Evolutionary conservation across 371 early-diverging fungal species (phyloP).

Genomic region (Apophysomyces ossiformis): DNA sequence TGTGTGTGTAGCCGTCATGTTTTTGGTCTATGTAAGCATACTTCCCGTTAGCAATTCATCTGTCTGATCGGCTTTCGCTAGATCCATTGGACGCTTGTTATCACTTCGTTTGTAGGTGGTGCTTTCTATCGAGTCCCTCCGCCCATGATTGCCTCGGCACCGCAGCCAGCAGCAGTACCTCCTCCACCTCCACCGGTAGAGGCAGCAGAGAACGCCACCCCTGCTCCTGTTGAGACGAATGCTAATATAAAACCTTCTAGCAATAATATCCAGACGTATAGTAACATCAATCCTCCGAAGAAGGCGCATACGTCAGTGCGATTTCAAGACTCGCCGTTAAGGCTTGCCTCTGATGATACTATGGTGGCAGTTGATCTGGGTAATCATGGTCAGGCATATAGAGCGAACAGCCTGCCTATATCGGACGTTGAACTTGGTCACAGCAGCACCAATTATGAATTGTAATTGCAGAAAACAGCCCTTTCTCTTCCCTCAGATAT

Average conservation of each 20-base stretch:
- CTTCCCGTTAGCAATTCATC: background rate
- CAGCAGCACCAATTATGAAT: no score
- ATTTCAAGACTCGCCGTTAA: no score
- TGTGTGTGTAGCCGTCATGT: conserved; percentile 37
- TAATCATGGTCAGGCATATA: no score
- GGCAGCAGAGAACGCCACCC: background rate
- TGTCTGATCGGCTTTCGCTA: background rate
- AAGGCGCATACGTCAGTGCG: background rate
- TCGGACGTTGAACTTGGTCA: no score
- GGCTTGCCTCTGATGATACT: no score
- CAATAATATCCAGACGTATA: background rate
- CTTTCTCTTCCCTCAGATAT: no score
- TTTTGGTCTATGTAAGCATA: conserved; percentile 45
- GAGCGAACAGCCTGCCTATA: no score
- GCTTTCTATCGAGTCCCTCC: conserved; percentile 23
- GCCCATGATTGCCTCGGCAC: background rate
- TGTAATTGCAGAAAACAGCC: no score
- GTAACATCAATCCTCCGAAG: background rate
- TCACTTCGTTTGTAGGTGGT: conserved; percentile 26
- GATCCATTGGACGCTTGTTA: conserved; percentile 29
- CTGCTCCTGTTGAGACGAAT: background rate
- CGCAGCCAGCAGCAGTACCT: background rate
- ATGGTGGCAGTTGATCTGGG: no score
- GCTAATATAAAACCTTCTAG: background rate
- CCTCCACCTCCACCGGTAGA: background rate